Base-by-base conservation (phyloP, 2,329 filamentous ascomycete genomes). In the Aspergillus floridensis region DNA sequence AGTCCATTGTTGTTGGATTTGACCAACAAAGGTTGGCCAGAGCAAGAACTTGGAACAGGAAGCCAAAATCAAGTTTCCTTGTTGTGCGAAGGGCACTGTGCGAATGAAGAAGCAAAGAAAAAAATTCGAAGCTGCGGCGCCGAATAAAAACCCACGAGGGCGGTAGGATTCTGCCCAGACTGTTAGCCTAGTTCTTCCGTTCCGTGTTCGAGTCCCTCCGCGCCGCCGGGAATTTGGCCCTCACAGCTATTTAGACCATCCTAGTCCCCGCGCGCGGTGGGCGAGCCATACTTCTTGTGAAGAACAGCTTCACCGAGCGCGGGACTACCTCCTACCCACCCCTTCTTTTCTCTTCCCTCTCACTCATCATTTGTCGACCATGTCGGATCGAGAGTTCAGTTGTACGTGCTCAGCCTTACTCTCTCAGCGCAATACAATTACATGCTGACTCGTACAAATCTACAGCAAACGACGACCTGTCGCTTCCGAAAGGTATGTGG, bases 341-440 rank as follows among this genome's bases (percentile, higher is more conserved):
- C 14, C 14, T 19, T n/a, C 8, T 8, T 44, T 19, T 5, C 16
- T 5, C 16, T 12, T 35, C 32, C 3, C 12, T 35, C 32, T 12
- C 14, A 35, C 32, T 10, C 16, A 44, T 22, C 10, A n/a, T 22
- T 22, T 29, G 22, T 47, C 16, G 47, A 74, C 31, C 51, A 84
- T 84, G 82, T 84, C 82, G 21, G 82, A 84, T 70, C 79, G 81
- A 63, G 82, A 84, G 62, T 83, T 84, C 61, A 79, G 76, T 68
- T 76, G 81, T 80, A 71, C 67, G 77, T 74, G 54, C 29, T 48
- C 14, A 61, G 41, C 38, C 24, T 58, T 38, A 19, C 55, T 49
- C 32, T 56, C 59, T 65, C 57, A 59, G 53, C 59, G 59, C 56
- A 24, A 56, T 53, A 10, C 26, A 24, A 56, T 29, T 41, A 46